Conservation (phyloP, 2,329 filamentous ascomycete genomes). For the Alternaria alternata region DNA sequence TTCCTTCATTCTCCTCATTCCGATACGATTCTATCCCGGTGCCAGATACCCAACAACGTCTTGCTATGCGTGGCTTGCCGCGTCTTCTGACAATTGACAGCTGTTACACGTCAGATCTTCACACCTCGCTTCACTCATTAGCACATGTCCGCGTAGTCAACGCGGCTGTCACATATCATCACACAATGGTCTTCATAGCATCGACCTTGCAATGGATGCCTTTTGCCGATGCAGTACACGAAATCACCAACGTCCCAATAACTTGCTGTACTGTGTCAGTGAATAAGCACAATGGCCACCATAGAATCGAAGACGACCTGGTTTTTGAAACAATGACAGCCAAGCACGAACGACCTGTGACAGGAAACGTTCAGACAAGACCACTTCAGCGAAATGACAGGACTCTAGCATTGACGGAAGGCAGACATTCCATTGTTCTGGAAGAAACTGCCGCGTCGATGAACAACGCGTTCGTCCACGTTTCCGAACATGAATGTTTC, state of each 20-base stretch:
- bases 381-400: background rate
- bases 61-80: background rate
- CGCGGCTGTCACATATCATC: background rate
- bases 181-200: background rate
- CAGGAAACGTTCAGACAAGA: background rate
- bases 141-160: background rate
- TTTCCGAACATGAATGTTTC: background rate
- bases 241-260: no score
- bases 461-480: background rate
- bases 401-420: background rate
- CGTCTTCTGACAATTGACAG: background rate
- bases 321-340: background rate
- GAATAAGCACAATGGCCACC: background rate
- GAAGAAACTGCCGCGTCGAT: background rate
- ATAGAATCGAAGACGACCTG: background rate
- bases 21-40: background rate
- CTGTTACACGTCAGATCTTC: background rate
- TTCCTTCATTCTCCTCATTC: background rate
- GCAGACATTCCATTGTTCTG: background rate
- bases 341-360: background rate
- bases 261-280: background rate
- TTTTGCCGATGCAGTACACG: background rate
- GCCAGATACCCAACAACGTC: background rate
- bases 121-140: background rate
- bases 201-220: background rate